Evolutionary conservation across 2,329 filamentous ascomycete genomes (phyloP).

Genomic region (Blumeria graminis): DNA sequence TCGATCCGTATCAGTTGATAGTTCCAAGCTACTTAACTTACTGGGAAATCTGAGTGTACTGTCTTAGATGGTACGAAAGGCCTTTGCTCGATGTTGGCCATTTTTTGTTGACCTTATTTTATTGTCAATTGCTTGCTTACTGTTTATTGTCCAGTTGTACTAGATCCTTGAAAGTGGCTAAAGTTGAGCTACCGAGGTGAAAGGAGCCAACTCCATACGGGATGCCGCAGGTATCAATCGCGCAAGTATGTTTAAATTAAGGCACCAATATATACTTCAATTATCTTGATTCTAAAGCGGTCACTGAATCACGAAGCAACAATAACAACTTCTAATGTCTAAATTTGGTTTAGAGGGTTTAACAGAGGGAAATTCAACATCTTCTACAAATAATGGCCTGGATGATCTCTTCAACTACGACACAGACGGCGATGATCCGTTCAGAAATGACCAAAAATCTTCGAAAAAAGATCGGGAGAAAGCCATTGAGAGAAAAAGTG

Average conservation of each 20-base stretch:
- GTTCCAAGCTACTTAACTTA: conserved; percentile 23
- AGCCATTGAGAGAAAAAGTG: conserved; percentile 9
- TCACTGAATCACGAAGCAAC: no score
- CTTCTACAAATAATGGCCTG: conserved; percentile 22
- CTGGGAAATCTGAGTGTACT: conserved; percentile 64
- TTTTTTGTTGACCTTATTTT: conserved; percentile 8
- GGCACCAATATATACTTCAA: no score
- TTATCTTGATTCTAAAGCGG: no score
- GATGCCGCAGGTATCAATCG: no score
- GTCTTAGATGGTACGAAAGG: conserved; percentile 52
- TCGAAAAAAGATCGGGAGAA: conserved; percentile 18
- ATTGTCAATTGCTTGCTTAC: no score
- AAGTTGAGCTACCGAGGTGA: no score
- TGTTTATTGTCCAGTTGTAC: no score
- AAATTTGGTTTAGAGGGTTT: neutral
- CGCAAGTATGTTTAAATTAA: no score
- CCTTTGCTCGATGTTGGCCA: conserved; percentile 16
- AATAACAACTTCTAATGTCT: no score
- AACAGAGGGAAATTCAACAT: conserved; percentile 1
- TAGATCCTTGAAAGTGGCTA: no score
- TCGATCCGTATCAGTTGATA: neutral
- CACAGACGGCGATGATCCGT: conserved; percentile 21
- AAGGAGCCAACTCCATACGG: no score
- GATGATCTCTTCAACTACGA: conserved; percentile 56
- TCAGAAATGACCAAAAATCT: conserved; percentile 9